Evolutionary conservation across 2,329 filamentous ascomycete genomes (phyloP).

Genomic region (Trichoderma cornu-damae): DNA sequence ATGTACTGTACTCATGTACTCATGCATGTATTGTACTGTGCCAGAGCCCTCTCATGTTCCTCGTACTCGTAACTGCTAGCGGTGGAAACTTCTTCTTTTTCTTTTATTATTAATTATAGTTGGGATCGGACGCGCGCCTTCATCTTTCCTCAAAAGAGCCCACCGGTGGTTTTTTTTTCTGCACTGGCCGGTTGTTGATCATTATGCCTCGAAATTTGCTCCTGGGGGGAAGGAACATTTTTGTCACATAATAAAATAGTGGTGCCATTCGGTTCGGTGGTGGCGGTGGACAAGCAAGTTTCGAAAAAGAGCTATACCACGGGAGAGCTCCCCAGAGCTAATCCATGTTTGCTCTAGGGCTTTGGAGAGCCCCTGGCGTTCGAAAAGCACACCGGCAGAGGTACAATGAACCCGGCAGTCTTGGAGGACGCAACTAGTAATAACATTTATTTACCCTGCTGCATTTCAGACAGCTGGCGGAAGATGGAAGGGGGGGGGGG

Average conservation of each 20-base stretch:
- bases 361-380: not conserved
- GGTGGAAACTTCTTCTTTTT: too few relatives aligned
- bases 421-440: not conserved
- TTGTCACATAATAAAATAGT: too few relatives aligned
- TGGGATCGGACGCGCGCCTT: too few relatives aligned
- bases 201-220: not conserved
- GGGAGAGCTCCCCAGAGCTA: conserved; percentile 8
- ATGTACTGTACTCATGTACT: too few relatives aligned
- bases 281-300: not conserved
- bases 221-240: not conserved
- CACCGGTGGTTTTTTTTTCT: not conserved
- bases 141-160: too few relatives aligned
- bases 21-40: too few relatives aligned
- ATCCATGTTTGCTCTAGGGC: not conserved
- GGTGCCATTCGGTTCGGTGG: not conserved
- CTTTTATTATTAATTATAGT: too few relatives aligned
- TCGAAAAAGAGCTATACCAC: not conserved
- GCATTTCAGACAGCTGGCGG: conserved; percentile 2
- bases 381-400: conserved; percentile 10
- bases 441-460: too few relatives aligned
- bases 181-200: not conserved
- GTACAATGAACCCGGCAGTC: not conserved
- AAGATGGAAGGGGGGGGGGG: not conserved
- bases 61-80: too few relatives aligned
- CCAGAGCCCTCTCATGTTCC: too few relatives aligned